Percentiles rank a stretch among this genome's conserved stretches.
Conservation (phyloP, 1,139 yeast genomes). For the Diutina scorzettiae region DNA sequence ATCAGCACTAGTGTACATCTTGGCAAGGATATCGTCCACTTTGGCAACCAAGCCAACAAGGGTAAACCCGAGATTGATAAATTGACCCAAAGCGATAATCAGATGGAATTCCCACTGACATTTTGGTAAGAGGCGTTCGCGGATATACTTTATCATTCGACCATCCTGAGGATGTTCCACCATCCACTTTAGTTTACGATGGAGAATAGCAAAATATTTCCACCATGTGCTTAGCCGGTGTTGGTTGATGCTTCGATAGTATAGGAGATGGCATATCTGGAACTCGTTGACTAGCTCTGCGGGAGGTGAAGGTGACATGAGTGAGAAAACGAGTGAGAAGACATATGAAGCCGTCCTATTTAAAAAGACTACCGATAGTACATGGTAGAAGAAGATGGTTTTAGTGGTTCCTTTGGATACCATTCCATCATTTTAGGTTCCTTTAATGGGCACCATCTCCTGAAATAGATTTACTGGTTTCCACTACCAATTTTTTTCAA, state of each 20-base stretch:
- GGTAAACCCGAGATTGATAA: slow-evolving; percentile 60
- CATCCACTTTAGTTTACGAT: slow-evolving; percentile 40
- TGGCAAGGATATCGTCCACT: slow-evolving; percentile 23
- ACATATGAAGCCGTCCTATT: too few relatives aligned
- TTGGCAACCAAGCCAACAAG: slow-evolving; percentile 47
- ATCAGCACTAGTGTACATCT: too few relatives aligned
- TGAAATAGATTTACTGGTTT: too few relatives aligned
- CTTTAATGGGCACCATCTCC: too few relatives aligned
- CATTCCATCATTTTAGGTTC: too few relatives aligned
- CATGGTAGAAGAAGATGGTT: too few relatives aligned
- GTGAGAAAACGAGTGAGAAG: too few relatives aligned
- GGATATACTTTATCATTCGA: slow-evolving; percentile 19
- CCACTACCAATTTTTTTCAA: too few relatives aligned
- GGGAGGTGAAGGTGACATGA: not conserved
- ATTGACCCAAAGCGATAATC: slow-evolving; percentile 67
- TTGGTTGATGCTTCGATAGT: slow-evolving; percentile 67
- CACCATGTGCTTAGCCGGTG: slow-evolving; percentile 74
- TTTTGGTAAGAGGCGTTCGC: slow-evolving; percentile 27
- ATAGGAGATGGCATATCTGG: slow-evolving; percentile 43
- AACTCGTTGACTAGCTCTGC: not conserved
- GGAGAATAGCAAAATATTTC: slow-evolving; percentile 51
- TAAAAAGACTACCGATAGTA: too few relatives aligned
- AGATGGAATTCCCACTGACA: slow-evolving; percentile 56
- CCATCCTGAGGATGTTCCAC: slow-evolving; percentile 14
- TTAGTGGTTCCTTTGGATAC: too few relatives aligned